Percentiles rank a stretch among this genome's conserved stretches.
These are phyloP conservation scores for Casuarina glauca DNA, from an alignment of 306 rosid species.

Conservation along the genomic window DNA sequence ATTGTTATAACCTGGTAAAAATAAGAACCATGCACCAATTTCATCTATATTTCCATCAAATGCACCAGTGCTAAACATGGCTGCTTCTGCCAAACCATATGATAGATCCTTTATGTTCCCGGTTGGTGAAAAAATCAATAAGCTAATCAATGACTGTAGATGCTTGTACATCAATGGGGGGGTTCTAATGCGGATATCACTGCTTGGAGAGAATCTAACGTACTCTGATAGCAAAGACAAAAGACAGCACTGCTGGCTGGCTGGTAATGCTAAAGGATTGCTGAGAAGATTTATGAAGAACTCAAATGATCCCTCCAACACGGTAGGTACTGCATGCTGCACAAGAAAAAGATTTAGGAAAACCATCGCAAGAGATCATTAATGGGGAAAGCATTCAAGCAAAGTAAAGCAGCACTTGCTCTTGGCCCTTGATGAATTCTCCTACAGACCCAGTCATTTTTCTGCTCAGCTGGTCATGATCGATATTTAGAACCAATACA, in stretches of 20 bases:
- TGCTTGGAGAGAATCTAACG: slow-evolving; percentile 58
- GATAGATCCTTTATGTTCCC: slow-evolving; percentile 53
- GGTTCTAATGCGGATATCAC: slow-evolving; percentile 56
- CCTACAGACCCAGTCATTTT: neutral
- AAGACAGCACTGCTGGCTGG: slow-evolving; percentile 60
- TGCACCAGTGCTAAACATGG: slow-evolving; percentile 89
- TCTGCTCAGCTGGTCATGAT: neutral
- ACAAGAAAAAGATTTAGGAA: slow-evolving; percentile 26
- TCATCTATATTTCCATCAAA: slow-evolving; percentile 72
- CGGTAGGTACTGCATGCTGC: slow-evolving; percentile 66
- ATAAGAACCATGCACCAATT: slow-evolving; percentile 81
- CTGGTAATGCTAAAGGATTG: slow-evolving; percentile 54
- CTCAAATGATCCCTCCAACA: slow-evolving; percentile 72
- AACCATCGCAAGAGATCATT: slow-evolving; percentile 24
- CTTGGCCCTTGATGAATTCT: neutral
- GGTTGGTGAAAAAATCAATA: slow-evolving; percentile 63
- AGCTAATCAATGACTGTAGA: slow-evolving; percentile 66
- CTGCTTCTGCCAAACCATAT: slow-evolving; percentile 65
- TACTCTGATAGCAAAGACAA: slow-evolving; percentile 76
- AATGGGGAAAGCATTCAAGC: slow-evolving; percentile 13
- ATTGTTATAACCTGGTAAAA: slow-evolving; percentile 62
- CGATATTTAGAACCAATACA: neutral
- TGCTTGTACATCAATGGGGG: slow-evolving; percentile 80
- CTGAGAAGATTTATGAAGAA: slow-evolving; percentile 64
- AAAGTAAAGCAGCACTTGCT: slow-evolving; percentile 20